Base-by-base conservation (phyloP, 371 early-diverging fungal genomes). In the Mortierella sp. region DNA sequence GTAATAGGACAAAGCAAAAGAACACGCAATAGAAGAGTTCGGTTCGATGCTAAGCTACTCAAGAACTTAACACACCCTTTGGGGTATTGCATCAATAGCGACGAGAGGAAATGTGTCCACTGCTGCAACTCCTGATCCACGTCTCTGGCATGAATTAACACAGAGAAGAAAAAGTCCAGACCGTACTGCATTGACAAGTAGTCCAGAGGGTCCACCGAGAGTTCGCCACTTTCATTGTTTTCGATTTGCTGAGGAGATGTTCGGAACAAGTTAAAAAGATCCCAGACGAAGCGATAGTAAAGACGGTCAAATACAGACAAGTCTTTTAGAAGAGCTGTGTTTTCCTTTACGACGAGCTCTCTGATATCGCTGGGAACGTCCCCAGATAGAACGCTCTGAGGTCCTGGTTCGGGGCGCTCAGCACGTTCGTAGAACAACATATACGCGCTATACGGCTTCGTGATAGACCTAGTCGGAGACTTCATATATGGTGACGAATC, bases 391-490 rank as follows among this genome's bases (percentile, higher is more conserved):
- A 26, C 37, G 24, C 24, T 20, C 24, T 47, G 26, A 3, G 66
- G 9, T 0, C 40, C 39, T 20, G 52, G 24, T 5, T 30, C 22
- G 12, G 30, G 18, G 4, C 60, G 54, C n/a, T 65, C 70, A 26
- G 68, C 64, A 18, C 83, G 73, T 65, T 87, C 88, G 20, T 88
- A 88, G 35, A 88, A 88, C 32, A 88, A 75, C 88, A 88, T 88
- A 49, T 88, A 88, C 1, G 88, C 88, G 35, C 84, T 88, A 64
- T 88, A 83, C 1, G 88, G 83, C 59, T 85, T 88, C 22, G 75
- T 62, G n/a, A 73, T 73, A n/a, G 73, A 58, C 43, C 84, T 65
- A 6, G 80, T 52, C 0, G 84, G 75, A 11, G 73, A 66, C 64
- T 88, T 87, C 64, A 83, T 67, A 70, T 84, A 88, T 22, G 81